Evolutionary conservation across 352 stramenopile genomes (phyloP).

Genomic region (Pythium apleroticum): DNA sequence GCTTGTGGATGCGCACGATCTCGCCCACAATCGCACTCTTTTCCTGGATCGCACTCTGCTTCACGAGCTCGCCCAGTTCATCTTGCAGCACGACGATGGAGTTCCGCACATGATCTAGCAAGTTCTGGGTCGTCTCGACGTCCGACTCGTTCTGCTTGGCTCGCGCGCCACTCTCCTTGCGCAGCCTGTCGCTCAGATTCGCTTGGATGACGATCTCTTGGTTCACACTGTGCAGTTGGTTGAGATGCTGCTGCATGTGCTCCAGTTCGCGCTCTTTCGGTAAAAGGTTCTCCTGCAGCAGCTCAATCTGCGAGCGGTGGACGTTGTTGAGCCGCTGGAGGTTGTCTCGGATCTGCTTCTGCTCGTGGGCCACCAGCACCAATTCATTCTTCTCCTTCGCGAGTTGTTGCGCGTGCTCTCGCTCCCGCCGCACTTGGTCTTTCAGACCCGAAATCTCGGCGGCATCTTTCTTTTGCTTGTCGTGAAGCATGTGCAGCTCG

Average conservation of each 20-base stretch:
- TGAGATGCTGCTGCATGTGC: conserved; percentile 65
- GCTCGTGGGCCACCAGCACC: conserved; percentile 30
- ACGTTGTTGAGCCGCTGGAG: conserved; percentile 68
- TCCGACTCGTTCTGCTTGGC: conserved; percentile 52
- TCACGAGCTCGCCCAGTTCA: conserved; percentile 63
- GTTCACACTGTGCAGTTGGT: conserved; percentile 57
- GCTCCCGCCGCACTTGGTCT: conserved; percentile 41
- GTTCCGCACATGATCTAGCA: conserved; percentile 48
- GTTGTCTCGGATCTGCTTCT: conserved; percentile 46
- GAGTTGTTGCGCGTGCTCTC: conserved; percentile 27
- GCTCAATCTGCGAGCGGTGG: conserved; percentile 69
- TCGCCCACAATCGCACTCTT: conserved; percentile 63
- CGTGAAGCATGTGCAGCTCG: conserved; percentile 38
- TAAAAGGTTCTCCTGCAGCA: conserved; percentile 66
- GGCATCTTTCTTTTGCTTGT: conserved; percentile 29
- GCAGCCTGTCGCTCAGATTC: conserved; percentile 63
- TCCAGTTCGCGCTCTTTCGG: conserved; percentile 66
- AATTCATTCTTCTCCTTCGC: conserved; percentile 48
- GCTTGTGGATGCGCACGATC: conserved; percentile 68
- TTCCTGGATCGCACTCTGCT: conserved; percentile 53
- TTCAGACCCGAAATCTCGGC: conserved; percentile 36
- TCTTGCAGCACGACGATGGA: conserved; percentile 64
- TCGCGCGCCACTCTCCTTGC: conserved; percentile 40
- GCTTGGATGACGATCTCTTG: conserved; percentile 70
- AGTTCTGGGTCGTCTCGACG: conserved; percentile 29